phyloP scores from a whole-genome alignment of 73 alveolate species.

The Stentor coeruleus region DNA sequence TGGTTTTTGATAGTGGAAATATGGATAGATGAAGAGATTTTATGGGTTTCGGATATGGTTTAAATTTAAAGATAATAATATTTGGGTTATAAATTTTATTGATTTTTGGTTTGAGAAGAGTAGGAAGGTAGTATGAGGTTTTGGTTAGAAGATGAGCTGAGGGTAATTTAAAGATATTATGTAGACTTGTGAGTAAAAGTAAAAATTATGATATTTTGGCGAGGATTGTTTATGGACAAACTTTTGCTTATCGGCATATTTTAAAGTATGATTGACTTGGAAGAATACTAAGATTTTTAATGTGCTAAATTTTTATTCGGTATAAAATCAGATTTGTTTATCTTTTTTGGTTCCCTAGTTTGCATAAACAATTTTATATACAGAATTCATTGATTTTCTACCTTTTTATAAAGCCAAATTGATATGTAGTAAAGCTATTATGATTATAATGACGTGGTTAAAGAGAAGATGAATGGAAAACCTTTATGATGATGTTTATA shows the following conservation, averaged over 20 bases:
- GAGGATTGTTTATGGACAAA: background rate
- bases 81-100: background rate
- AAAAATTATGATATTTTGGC: background rate
- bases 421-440: background rate
- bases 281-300: background rate
- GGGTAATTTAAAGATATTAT: background rate
- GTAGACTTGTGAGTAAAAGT: background rate
- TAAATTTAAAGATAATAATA: background rate
- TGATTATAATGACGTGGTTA: background rate
- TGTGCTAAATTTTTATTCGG: background rate
- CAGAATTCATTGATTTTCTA: background rate
- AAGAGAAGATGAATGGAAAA: background rate
- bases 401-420: background rate
- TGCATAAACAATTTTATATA: background rate
- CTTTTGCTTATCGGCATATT: background rate
- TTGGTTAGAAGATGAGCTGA: background rate
- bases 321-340: background rate
- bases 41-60: too few species aligned
- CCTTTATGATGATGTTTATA: background rate
- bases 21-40: too few species aligned
- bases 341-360: background rate
- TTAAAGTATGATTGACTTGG: background rate
- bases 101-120: background rate
- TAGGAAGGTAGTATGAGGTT: background rate
- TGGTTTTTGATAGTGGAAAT: too few species aligned